Evolutionary conservation across 805 yeast species (phyloP), one percentile per base, ranked within the genome.

Genomic region (Yarrowia sp.): DNA sequence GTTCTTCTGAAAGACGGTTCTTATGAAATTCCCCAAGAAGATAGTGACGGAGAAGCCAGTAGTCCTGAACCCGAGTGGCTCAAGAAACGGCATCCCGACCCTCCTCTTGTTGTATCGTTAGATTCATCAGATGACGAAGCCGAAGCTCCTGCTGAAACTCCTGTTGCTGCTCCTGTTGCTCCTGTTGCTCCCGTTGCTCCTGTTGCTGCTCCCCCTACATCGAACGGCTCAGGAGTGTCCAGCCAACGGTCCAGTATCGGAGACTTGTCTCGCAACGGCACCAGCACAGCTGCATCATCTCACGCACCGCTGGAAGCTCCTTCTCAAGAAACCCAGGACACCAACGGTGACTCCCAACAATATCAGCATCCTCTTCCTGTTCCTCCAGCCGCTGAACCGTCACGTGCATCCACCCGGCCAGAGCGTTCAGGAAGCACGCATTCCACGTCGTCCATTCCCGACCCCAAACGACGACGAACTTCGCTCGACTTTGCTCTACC

Each of bases 1-100:
- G 86, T 83, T 62, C 78, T 95, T 15, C 80, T 83, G 13, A 78
- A 83, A 0, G 89, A 90, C 71, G 98, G 98, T 0, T 69, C 82
- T 0, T 93, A 98, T 97, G 75, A 72, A 2, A 80, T 78, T 1
- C 70, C 69, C 3, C 67, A 67, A 44, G 69, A 66, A 61, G 71
- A 42, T 71, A 71, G 38, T 75, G 72, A 35, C 17, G 44, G 41
- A 14, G 68, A 66, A n/a, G 55, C 35, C 48, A 66, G 36, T 8
- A 39, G 47, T 32, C 57, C 55, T 7, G 65, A 61, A 18, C 57
- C 55, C 22, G 65, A 39, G 1, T 55, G 32, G 53, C 17, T 36
- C 44, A 28, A 32, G 18, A 55, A 41, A 9, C 43, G 43, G 9
- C 43, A 44, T 18, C 50, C 66, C 2, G 65, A 61, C 3, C 65